Evolutionary conservation across 805 yeast species (phyloP), one percentile per base, ranked within the genome.

Genomic region (Torulaspora delbrueckii): DNA sequence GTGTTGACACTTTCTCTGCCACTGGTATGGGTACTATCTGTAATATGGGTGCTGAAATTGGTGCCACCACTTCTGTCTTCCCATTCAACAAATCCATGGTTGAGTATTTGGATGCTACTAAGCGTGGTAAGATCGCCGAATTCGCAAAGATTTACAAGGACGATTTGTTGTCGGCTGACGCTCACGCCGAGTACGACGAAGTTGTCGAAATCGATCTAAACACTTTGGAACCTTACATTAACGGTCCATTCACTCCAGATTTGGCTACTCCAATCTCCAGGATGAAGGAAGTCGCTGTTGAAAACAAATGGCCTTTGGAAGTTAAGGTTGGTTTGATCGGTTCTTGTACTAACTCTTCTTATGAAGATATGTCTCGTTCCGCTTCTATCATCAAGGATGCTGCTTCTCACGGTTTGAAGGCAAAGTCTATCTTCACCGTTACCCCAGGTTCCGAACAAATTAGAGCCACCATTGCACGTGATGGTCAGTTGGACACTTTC

Each of bases 1-100:
- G 98, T 78, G 90, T 90, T 46, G 79, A 84, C 62, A 78, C 91
- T 48, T 83, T 90, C 70, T 86, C 96, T 41, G 88, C 96, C 72
- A 91, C 98, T 42, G 98, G 98, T 79, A 90, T 90, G 98, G 98
- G 95, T 68, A 90, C 98, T 60, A 90, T 90, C 73, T 90, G 98
- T 79, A 90, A 90, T 73, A 90, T 90, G 98, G 98, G 98, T 77
- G 98, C 98, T 57, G 98, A 90, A 74, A 89, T 90, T 59, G 98
- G 98, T 74, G 97, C 97, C 51, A 90, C 98, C 53, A 90, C 98
- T 47, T 90, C 97, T 39, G 87, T 86, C 51, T 90, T 90, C 95
- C 98, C 98, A 68, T 89, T 78, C 86, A 89, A 87, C 77, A 79
- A 82, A 64, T 84, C 91, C 55, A 90, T 86, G 86, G 80, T 73